Conservation (phyloP, 768 basidiomycete genomes). For the Psilocybe azurescens region DNA sequence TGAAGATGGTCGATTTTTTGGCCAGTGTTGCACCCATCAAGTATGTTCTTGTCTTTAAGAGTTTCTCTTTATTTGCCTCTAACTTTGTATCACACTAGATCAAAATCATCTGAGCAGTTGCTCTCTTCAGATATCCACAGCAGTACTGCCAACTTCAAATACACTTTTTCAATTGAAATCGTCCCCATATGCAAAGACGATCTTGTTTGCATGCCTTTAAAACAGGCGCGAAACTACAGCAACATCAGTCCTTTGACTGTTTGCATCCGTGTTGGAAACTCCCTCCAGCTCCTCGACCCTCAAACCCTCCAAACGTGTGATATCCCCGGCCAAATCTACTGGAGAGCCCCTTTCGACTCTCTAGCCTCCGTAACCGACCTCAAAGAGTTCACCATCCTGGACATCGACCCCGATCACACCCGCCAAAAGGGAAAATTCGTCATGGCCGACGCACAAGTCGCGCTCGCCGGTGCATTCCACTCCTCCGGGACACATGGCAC, state of each 20-base stretch:
- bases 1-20: conserved; percentile 97
- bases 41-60: conserved; percentile 47
- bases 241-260: conserved; percentile 90
- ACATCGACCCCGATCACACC: conserved; percentile 81
- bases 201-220: conserved; percentile 85
- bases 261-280: conserved; percentile 91
- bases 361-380: conserved; percentile 85
- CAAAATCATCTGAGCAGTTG: conserved; percentile 93
- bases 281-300: conserved; percentile 90
- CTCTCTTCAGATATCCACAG: conserved; percentile 93
- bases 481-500: conserved; percentile 45
- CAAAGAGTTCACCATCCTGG: conserved; percentile 93
- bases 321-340: conserved; percentile 78
- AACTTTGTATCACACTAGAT: conserved; percentile 46
- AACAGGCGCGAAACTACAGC: conserved; percentile 80
- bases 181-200: conserved; percentile 98
- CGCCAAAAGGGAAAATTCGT: conserved; percentile 76
- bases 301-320: conserved; percentile 85
- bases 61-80: not conserved
- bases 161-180: conserved; percentile 97
- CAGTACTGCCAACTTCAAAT: conserved; percentile 94
- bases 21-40: conserved; percentile 84
- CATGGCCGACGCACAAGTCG: conserved; percentile 85
- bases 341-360: conserved; percentile 89
- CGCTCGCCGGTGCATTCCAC: conserved; percentile 79